phyloP scores from a whole-genome alignment of 352 stramenopile genomes.

The Globisporangium sylvaticum region DNA sequence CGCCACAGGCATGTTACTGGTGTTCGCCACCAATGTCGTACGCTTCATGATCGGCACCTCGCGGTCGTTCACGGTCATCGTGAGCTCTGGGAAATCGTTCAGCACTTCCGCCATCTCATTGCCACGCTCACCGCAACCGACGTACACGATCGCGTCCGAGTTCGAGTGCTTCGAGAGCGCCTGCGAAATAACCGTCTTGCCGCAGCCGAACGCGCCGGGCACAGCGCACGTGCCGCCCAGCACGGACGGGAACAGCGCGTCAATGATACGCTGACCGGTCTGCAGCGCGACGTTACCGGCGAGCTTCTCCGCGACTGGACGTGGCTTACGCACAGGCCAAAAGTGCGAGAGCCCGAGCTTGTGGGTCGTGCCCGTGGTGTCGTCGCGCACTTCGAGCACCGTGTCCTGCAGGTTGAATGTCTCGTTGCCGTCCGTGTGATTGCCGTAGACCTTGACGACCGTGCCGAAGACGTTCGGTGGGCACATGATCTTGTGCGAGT shows the following conservation, averaged over 20 bases:
- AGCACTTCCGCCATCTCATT: conserved; percentile 99
- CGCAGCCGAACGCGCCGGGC: conserved; percentile 98
- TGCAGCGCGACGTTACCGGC: conserved; percentile 96
- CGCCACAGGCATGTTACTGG: conserved; percentile 99
- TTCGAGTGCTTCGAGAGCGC: conserved; percentile 99
- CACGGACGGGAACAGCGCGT: conserved; percentile 98
- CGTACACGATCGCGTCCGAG: conserved; percentile 98
- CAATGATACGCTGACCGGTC: conserved; percentile 98
- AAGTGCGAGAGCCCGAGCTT: conserved; percentile 97
- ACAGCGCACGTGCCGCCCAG: conserved; percentile 98
- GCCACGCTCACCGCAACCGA: conserved; percentile 98
- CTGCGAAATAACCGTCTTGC: conserved; percentile 99
- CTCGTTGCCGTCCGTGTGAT: conserved; percentile 95
- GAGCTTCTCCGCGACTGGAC: conserved; percentile 98
- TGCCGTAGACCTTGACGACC: conserved; percentile 98
- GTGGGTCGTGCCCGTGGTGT: conserved; percentile 94
- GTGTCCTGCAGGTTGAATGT: conserved; percentile 96
- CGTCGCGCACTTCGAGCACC: conserved; percentile 98
- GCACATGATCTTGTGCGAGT: conserved; percentile 99
- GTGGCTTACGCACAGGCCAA: conserved; percentile 96
- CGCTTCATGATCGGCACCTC: conserved; percentile 99
- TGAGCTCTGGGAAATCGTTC: conserved; percentile 99
- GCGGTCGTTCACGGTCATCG: conserved; percentile 97
- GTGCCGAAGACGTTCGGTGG: conserved; percentile 98
- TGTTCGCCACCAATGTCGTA: conserved; percentile 99